These are phyloP conservation scores for Plasmodium reichenowi DNA, from an alignment of 169 alveolate genomes.

Conservation along the genomic window DNA sequence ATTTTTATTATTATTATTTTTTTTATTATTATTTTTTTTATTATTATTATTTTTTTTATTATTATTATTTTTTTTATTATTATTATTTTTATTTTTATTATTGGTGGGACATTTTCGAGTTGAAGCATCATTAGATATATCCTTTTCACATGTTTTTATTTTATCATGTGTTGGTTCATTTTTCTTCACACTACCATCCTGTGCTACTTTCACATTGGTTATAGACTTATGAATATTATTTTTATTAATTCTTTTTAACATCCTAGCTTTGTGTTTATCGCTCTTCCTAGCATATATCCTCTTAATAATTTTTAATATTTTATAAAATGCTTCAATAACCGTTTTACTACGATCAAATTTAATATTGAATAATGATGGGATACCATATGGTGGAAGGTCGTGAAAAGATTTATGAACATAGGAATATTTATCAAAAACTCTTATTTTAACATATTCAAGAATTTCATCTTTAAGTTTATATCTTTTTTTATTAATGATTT, in stretches of 20 bases:
- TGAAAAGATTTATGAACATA: constrained; percentile 77
- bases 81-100: too few species aligned
- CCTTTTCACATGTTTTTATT: not conserved
- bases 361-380: constrained; percentile 69
- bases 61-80: not conserved
- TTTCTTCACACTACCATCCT: not conserved
- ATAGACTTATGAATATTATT: not conserved
- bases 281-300: constrained; percentile 48
- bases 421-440: constrained; percentile 78
- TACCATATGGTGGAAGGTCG: constrained; percentile 82
- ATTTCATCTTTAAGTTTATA: constrained; percentile 82
- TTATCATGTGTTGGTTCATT: not conserved
- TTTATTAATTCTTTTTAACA: not conserved
- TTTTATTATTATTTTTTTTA: too few species aligned
- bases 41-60: too few species aligned
- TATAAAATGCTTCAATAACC: constrained; percentile 72
- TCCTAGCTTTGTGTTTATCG: not conserved
- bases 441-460: constrained; percentile 81
- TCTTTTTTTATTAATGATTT: constrained; percentile 79
- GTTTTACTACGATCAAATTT: constrained; percentile 79
- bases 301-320: constrained; percentile 71
- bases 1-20: too few species aligned
- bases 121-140: not conserved
- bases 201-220: too few species aligned
- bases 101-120: not conserved